Base-by-base conservation (phyloP, 768 basidiomycete genomes). In the Grammothele lineata region DNA sequence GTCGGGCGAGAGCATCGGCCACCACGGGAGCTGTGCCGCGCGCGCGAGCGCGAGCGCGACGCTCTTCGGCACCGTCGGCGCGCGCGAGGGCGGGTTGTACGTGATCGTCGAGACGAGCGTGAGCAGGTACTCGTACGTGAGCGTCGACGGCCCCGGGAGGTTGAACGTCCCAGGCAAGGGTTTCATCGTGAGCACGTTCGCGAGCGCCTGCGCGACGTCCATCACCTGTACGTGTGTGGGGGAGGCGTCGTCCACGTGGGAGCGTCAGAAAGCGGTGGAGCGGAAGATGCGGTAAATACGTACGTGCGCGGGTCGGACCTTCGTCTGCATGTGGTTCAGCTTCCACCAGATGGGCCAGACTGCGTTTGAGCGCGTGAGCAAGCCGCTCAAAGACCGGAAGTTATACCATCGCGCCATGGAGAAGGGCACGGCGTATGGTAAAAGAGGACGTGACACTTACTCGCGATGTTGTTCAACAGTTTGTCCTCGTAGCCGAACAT, bases 401-500 rank as follows among this genome's bases (percentile, higher is more conserved):
- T 17, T 12, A 17, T 14, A 15, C 14, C 8, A 12, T 15, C n/a
- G n/a, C n/a, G n/a, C n/a, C n/a, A n/a, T n/a, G n/a, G n/a, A n/a
- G n/a, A n/a, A n/a, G n/a, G n/a, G n/a, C n/a, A n/a, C n/a, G n/a
- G n/a, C n/a, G 56, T 55, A 42, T 48, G 36, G 32, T 32, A n/a
- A 27, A 9, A 19, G 35, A 19, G 35, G 35, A 8, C 18, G 18
- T 8, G 42, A 34, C 47, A 77, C 87, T 67, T 64, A 94, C 93
- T 70, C 40, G 92, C 87, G 67, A 96, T 87, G 63, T 89, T 93
- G 64, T 87, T 94, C 62, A 98, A 69, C 40, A 98, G 69, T 67
- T 86, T 91, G 70, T 99, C 96, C 68, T 99, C 96, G 60, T 85
- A 81, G n/a, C 96, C 96, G 65, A 74, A 99, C 81, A 97, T 82